phyloP scores from a whole-genome alignment of 2,329 filamentous ascomycete species.

The Ramularia endophylla region DNA sequence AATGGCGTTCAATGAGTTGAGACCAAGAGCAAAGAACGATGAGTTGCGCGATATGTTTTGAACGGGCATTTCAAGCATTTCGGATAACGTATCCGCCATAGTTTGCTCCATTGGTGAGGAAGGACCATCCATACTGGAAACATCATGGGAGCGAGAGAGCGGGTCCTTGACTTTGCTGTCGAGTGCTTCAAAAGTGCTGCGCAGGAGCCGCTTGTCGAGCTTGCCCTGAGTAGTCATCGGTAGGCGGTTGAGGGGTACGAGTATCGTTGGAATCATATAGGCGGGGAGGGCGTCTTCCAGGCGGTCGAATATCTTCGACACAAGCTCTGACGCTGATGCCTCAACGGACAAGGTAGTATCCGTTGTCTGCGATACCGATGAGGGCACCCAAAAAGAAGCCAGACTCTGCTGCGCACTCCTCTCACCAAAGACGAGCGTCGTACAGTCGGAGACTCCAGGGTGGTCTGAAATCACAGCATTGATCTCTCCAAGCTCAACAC shows the following conservation, averaged over 20 bases:
- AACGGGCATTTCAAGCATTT: conserved; percentile 42
- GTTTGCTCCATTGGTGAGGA: conserved; percentile 53
- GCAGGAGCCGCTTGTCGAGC: conserved; percentile 56
- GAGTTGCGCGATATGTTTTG: conserved; percentile 55
- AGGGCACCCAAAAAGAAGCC: conserved; percentile 64
- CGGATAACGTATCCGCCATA: conserved; percentile 52
- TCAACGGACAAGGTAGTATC: conserved; percentile 2
- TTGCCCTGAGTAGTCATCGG: conserved; percentile 73
- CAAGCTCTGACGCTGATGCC: conserved; percentile 1
- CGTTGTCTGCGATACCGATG: background rate
- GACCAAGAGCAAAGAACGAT: conserved; percentile 69
- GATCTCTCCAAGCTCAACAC: conserved; percentile 74
- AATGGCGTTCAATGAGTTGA: conserved; percentile 62
- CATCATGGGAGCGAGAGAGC: conserved; percentile 30
- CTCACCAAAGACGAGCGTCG: conserved; percentile 53
- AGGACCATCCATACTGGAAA: conserved; percentile 31
- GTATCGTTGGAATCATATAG: conserved; percentile 74
- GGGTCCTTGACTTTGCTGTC: conserved; percentile 41
- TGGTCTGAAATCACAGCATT: conserved; percentile 55
- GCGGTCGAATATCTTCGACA: conserved; percentile 45
- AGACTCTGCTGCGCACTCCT: conserved; percentile 47
- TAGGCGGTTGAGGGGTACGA: conserved; percentile 63
- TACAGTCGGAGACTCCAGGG: conserved; percentile 52
- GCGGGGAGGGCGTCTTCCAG: conserved; percentile 55
- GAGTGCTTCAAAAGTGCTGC: conserved; percentile 44